These are phyloP conservation scores for Colletotrichum tabaci DNA, from an alignment of 2,329 filamentous ascomycete species.

Conservation along the genomic window DNA sequence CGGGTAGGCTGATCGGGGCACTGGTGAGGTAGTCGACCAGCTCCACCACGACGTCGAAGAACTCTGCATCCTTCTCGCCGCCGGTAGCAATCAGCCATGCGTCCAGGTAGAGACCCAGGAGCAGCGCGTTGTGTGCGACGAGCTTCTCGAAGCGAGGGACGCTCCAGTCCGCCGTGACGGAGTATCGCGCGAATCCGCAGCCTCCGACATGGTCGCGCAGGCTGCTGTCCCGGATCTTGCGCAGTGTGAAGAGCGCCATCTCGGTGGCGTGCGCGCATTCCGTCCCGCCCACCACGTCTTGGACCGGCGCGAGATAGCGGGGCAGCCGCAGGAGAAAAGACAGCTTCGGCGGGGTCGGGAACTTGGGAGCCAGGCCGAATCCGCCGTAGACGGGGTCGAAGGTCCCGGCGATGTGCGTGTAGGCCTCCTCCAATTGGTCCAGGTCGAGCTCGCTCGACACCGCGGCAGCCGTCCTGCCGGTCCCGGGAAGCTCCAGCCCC, in stretches of 20 bases:
- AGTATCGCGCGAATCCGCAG: constrained; percentile 78
- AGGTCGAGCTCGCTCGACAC: constrained; percentile 83
- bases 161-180: constrained; percentile 92
- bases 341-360: constrained; percentile 89
- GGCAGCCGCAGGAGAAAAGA: constrained; percentile 84
- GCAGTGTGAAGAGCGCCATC: constrained; percentile 87
- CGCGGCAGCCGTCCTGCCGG: constrained; percentile 27
- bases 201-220: constrained; percentile 70
- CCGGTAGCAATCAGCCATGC: constrained; percentile 76
- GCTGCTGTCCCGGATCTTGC: constrained; percentile 75
- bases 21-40: constrained; percentile 89
- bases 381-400: constrained; percentile 86
- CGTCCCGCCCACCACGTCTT: constrained; percentile 87
- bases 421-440: constrained; percentile 92
- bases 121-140: constrained; percentile 91
- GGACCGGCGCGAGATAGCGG: constrained; percentile 79
- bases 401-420: constrained; percentile 82
- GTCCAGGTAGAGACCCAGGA: constrained; percentile 87
- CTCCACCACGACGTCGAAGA: constrained; percentile 84
- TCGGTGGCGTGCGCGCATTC: constrained; percentile 81
- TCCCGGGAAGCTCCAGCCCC: constrained; percentile 46
- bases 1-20: constrained; percentile 74
- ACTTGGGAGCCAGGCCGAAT: constrained; percentile 88
- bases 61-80: constrained; percentile 73
- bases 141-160: constrained; percentile 98